Evolutionary conservation across 2,329 filamentous ascomycete genomes (phyloP), one percentile per base, ranked within the genome.

Genomic region (Plectosphaerella plurivora): DNA sequence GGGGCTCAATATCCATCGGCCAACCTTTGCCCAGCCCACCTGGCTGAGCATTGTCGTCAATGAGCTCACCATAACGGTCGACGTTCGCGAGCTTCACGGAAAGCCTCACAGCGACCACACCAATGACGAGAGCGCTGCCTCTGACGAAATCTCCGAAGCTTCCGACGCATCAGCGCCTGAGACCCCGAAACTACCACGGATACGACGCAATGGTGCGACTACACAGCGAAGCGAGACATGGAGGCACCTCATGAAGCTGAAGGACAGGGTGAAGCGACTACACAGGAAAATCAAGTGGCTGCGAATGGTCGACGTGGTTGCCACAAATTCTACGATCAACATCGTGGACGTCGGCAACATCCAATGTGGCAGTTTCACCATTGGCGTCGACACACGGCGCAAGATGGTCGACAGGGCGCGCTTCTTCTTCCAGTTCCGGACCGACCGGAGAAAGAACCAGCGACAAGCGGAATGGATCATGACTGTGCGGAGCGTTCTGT

Each of bases 11-110:
- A 72, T 97, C 57, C 94, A 99, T 71, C 86, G 92, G 5, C 94
- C 94, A 12, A 97, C 94, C 6, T 97, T 99, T 71, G 91, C 93
- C 46, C 91, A 97, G 68, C 94, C 94, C 45, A 97, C 95, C 57
- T 97, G 93, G 91, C 76, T 96, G 61, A 97, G 92, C 67, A 78
- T 99, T 49, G 89, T 94, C 9, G 73, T 99, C 54, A 89, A 84
- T 62, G 94, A 97, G 65, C 76, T 97, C 48, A 88, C 86, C 48
- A 79, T 99, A 49, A 95, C 90, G 0, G 68, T 97, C 44, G 90
- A 99, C 65, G 75, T 91, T 45, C 80, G 82, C 55, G 80, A 83
- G 47, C 70, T 94, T 42, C 81, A 82, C 59, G 73, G 73, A 24
- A 74, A 73, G 51, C 79, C 76, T 59, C 53, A 63, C 15, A 66